A percentile compares a stretch with the other conserved stretches of the same genome.
Conservation (phyloP, 1,139 yeast species). For the Debaryomycetaceae sp. region DNA sequence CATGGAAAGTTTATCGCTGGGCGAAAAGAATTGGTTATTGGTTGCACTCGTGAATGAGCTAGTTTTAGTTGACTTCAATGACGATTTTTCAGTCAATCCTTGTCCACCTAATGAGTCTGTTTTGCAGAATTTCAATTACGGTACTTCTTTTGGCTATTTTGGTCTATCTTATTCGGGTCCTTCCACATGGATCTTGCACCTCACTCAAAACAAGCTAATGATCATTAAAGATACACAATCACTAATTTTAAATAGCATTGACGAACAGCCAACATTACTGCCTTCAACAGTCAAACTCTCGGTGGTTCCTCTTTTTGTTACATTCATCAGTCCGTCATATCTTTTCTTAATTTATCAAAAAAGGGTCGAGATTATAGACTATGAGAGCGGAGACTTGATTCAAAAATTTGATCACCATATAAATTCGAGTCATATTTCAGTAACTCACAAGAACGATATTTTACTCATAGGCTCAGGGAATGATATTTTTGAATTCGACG, state of each 20-base stretch:
- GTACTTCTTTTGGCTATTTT: constrained; percentile 26
- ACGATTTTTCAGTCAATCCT: constrained; percentile 15
- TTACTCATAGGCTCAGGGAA: constrained; percentile 25
- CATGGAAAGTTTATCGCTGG: constrained; percentile 9
- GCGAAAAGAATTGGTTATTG: constrained; percentile 14
- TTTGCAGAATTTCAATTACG: constrained; percentile 16
- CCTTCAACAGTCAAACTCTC: constrained; percentile 24
- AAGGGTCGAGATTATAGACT: constrained; percentile 44
- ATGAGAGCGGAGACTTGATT: constrained; percentile 39
- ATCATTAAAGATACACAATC: constrained; percentile 29
- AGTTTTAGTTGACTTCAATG: constrained; percentile 22
- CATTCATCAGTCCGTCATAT: constrained; percentile 44
- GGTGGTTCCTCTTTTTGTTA: constrained; percentile 27
- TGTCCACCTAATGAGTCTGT: constrained; percentile 14
- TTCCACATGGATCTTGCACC: constrained; percentile 18
- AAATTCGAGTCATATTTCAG: constrained; percentile 21
- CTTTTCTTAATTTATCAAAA: constrained; percentile 37
- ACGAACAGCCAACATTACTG: constrained; percentile 8
- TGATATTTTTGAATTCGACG: constrained; percentile 28
- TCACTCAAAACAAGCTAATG: constrained; percentile 14
- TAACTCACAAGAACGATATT: constrained; percentile 11
- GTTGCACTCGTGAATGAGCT: constrained; percentile 27
- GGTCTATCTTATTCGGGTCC: constrained; percentile 23
- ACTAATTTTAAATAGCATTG: constrained; percentile 12
- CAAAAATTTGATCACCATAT: constrained; percentile 38